phyloP scores from a whole-genome alignment of 352 stramenopile species.

The Phytopythium ostracodes region DNA sequence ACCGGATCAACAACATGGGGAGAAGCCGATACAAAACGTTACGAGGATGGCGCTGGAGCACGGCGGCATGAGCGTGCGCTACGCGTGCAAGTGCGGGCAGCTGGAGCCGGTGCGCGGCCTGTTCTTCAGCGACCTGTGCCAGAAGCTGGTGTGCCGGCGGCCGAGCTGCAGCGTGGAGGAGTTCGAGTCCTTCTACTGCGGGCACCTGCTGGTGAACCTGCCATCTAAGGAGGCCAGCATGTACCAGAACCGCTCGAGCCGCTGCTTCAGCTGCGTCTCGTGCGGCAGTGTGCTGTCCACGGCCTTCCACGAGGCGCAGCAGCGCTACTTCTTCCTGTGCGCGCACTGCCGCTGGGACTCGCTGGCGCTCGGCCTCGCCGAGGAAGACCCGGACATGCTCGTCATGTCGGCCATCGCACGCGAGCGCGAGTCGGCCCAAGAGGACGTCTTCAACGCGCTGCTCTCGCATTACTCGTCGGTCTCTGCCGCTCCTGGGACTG shows the following conservation, averaged over 20 bases:
- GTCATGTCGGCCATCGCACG: conserved; percentile 74
- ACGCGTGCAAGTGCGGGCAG: conserved; percentile 72
- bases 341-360: conserved; percentile 86
- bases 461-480: conserved; percentile 47
- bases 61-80: conserved; percentile 48
- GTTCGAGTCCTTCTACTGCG: conserved; percentile 89
- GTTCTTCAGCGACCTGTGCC: conserved; percentile 77
- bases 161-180: conserved; percentile 75
- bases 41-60: conserved; percentile 6
- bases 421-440: conserved; percentile 65
- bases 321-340: conserved; percentile 80
- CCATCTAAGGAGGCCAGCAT: conserved; percentile 82
- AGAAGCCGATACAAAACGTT: too few relatives aligned
- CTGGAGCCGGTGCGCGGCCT: conserved; percentile 47
- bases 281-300: conserved; percentile 70
- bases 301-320: conserved; percentile 46
- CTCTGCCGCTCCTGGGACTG: conserved; percentile 1
- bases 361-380: conserved; percentile 46
- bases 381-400: conserved; percentile 81
- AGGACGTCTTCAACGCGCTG: conserved; percentile 73
- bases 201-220: conserved; percentile 80
- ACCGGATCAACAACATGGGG: too few relatives aligned
- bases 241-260: conserved; percentile 87
- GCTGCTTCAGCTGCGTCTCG: conserved; percentile 73
- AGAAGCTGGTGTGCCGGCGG: conserved; percentile 68